Evolutionary conservation across 306 rosid species (phyloP).

Genomic region (Acacia crassicarpa): DNA sequence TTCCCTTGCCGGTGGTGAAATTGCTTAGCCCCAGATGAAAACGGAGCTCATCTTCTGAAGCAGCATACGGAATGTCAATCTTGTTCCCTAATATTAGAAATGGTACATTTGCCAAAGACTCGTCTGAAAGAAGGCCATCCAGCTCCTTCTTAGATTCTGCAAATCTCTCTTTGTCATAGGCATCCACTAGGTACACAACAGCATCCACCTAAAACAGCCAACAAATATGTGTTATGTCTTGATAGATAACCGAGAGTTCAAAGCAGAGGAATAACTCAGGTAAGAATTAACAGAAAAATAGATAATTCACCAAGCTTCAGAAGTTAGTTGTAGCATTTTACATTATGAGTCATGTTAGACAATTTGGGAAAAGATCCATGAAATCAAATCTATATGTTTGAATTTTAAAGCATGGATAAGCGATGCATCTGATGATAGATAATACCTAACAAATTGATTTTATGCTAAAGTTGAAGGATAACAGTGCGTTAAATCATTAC

Average conservation of each 20-base stretch:
- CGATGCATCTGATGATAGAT: neutral
- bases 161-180: constrained; percentile 75
- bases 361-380: neutral
- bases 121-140: constrained; percentile 72
- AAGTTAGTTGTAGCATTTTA: neutral
- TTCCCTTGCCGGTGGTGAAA: constrained; percentile 85
- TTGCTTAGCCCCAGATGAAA: constrained; percentile 69
- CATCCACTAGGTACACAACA: constrained; percentile 77
- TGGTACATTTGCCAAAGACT: constrained; percentile 64
- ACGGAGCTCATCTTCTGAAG: constrained; percentile 83
- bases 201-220: constrained; percentile 66
- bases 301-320: neutral
- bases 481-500: neutral
- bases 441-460: constrained; percentile 9
- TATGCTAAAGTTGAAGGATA: neutral
- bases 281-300: neutral
- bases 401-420: constrained; percentile 5
- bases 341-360: neutral
- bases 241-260: neutral
- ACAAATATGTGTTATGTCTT: constrained; percentile 18
- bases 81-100: constrained; percentile 82
- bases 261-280: neutral
- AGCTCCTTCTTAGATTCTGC: constrained; percentile 81
- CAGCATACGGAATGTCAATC: constrained; percentile 80
- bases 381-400: neutral